Percentiles rank a stretch among this genome's conserved stretches.
phyloP scores from a whole-genome alignment of 345 rosid genomes.

The Syzygium jambos region DNA sequence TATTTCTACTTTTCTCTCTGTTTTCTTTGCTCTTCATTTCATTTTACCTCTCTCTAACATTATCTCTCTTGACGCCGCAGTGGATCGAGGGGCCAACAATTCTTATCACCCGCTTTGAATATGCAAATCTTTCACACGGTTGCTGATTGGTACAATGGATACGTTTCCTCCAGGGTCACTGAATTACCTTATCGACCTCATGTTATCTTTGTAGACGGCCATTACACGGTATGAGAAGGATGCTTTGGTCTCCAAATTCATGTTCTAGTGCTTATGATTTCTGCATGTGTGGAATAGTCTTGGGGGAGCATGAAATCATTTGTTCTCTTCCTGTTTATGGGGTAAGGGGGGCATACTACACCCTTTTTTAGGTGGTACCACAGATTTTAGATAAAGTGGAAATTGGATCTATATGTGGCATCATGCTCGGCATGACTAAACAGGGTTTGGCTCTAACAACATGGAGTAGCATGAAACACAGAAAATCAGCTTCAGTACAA shows the following conservation, averaged over 20 bases:
- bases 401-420: background rate
- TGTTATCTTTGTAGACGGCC: constrained; percentile 76
- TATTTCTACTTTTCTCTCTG: background rate
- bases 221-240: constrained; percentile 44
- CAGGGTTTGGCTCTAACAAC: background rate
- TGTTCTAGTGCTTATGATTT: background rate
- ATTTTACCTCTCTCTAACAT: background rate
- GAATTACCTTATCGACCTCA: constrained; percentile 70
- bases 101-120: constrained; percentile 64
- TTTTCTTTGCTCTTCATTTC: background rate
- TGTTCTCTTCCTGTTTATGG: background rate
- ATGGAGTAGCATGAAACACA: background rate
- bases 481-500: background rate
- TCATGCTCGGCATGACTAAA: background rate
- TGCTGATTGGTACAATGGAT: constrained; percentile 89
- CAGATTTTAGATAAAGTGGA: background rate
- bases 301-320: background rate
- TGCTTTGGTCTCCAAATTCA: background rate
- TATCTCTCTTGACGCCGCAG: constrained; percentile 17
- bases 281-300: background rate
- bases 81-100: constrained; percentile 90
- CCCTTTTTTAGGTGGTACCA: background rate
- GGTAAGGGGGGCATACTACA: background rate
- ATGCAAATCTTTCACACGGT: constrained; percentile 81
- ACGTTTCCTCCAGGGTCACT: constrained; percentile 71